Evolutionary conservation across 352 stramenopile genomes (phyloP), one percentile per base, ranked within the genome.

Genomic region (Nothophytophthora sp.): DNA sequence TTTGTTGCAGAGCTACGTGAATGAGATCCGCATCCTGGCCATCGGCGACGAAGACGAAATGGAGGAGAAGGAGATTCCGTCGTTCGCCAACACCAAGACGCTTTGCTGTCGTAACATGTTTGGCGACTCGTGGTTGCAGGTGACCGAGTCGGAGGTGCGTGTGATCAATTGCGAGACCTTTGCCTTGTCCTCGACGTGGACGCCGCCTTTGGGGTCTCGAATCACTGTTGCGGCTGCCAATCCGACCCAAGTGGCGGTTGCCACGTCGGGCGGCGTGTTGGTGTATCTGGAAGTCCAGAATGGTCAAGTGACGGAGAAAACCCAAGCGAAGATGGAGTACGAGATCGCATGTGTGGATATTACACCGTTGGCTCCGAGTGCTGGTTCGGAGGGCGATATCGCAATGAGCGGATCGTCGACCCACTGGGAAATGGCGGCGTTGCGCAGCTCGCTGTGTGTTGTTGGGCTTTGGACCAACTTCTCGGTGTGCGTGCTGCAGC

Each of bases 321-420:
- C 69, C 0, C 67, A 86, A 35, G 67, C 69, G 15, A 81, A 76
- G 25, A 84, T 99, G 68, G 82, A 98, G 42, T 76, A 96, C 35
- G 96, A 99, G 67, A 95, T 99, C 34, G 95, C 93, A 47, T 99
- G 96, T 50, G 73, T 99, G 16, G 82, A 96, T 69, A 76, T 97
- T 19, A 90, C 76, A 6, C 85, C 89, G 12, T 64, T 96, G 12
- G 45, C 35, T 39, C 23, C 34, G 7, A 57, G 25, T 11, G 48
- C 34, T 15, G 41, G 38, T n/a, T 40, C 60, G 15, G 74, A 81
- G 60, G 64, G 46, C 4, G 84, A 90, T 45, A 71, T 89, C 12
- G 62, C 71, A n/a, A 93, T 93, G 83, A 61, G 69, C 11, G 41
- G 50, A 0, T 53, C 55, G 5, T 56, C 55, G 5, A 60, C 63